Conservation (phyloP, 352 stramenopile species). For the Phytophthora nicotianae region DNA sequence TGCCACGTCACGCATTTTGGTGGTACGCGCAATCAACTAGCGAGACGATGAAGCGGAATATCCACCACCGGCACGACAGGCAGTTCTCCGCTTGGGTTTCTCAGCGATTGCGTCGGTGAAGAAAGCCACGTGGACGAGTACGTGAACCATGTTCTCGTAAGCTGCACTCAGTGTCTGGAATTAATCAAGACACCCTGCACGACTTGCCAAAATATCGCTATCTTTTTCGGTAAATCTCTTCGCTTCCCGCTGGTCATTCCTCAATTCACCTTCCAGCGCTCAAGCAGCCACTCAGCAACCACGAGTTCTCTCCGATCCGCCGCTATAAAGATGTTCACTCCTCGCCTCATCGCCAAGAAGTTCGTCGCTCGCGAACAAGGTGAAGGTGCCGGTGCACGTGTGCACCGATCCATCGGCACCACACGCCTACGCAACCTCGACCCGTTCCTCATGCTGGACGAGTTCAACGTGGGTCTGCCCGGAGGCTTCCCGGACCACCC, state of each 20-base stretch:
- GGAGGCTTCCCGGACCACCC: slow-evolving; percentile 90
- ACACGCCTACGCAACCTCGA: slow-evolving; percentile 42
- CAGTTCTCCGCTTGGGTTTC: background rate
- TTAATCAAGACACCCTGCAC: slow-evolving; percentile 5
- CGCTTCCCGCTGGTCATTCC: slow-evolving; percentile 14
- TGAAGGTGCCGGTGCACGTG: slow-evolving; percentile 44
- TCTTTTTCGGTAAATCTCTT: background rate
- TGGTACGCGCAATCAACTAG: slow-evolving; percentile 28
- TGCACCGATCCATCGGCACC: slow-evolving; percentile 48
- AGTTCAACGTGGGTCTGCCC: slow-evolving; percentile 58
- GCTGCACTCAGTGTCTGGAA: background rate
- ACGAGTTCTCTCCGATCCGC: slow-evolving; percentile 25
- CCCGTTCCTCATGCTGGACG: slow-evolving; percentile 66
- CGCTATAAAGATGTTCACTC: slow-evolving; percentile 37
- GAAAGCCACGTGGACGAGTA: too few species aligned
- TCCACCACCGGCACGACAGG: background rate
- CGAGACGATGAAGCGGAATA: background rate
- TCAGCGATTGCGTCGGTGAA: background rate
- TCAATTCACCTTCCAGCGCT: slow-evolving; percentile 12
- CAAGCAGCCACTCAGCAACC: slow-evolving; percentile 7
- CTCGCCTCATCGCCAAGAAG: slow-evolving; percentile 36
- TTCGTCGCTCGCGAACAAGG: slow-evolving; percentile 42
- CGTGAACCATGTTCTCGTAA: too few species aligned
- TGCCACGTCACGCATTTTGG: slow-evolving; percentile 33
- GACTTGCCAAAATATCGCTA: too few species aligned